Conservation (phyloP, 2,329 filamentous ascomycete species). For the Geosmithia putterillii region DNA sequence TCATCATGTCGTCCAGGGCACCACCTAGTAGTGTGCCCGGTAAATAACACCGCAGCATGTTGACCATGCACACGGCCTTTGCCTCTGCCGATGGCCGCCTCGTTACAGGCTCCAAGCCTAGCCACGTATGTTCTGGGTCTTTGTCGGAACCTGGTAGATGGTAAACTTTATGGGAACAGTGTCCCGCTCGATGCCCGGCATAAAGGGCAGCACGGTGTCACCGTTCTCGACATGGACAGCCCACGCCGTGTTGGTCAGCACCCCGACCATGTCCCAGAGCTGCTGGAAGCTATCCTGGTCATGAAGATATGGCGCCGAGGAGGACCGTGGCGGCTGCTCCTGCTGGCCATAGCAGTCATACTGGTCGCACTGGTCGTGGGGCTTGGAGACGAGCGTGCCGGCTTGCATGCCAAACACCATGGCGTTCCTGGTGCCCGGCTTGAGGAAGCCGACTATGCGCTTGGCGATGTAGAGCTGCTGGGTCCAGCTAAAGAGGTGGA, state of each 20-base stretch:
- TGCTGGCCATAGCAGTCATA: too few species aligned
- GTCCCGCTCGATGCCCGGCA: constrained; percentile 13
- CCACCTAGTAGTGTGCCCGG: too few species aligned
- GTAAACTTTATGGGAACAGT: constrained; percentile 19
- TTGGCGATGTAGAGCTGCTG: constrained; percentile 31
- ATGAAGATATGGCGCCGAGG: constrained; percentile 29
- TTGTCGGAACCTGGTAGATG: constrained; percentile 17
- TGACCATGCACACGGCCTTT: too few species aligned
- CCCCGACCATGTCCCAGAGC: constrained; percentile 41
- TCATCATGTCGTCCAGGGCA: too few species aligned
- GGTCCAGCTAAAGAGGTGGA: constrained; percentile 35
- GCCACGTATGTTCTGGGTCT: not conserved
- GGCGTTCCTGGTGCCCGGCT: constrained; percentile 26
- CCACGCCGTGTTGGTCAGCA: constrained; percentile 35
- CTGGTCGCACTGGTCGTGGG: constrained; percentile 6
- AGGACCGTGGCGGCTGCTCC: constrained; percentile 8
- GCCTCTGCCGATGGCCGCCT: too few species aligned
- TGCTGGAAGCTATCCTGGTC: constrained; percentile 34
- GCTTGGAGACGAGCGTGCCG: constrained; percentile 16
- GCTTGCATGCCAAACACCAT: constrained; percentile 41
- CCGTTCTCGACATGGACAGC: constrained; percentile 25
- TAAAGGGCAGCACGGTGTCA: constrained; percentile 5
- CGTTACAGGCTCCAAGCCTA: too few species aligned
- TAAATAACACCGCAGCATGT: too few species aligned
- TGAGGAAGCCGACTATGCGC: constrained; percentile 31